Base-by-base conservation (phyloP, 441 rosid species). In the Populus tomentosa region DNA sequence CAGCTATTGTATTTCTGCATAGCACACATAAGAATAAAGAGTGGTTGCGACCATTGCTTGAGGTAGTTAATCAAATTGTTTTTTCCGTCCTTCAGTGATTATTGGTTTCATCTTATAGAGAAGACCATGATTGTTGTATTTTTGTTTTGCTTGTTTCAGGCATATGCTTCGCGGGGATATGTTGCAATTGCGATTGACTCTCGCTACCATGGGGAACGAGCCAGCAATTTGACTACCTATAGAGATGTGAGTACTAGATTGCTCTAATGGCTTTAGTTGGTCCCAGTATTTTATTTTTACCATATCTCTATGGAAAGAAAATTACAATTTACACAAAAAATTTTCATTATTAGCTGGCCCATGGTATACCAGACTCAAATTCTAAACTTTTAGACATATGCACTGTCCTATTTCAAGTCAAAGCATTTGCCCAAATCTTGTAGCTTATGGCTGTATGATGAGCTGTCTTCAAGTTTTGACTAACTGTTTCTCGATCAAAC, bases 31-130 rank as follows among this genome's bases (percentile, higher is more conserved):
- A 89, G 84, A 85, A 88, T 90, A 94, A 96, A 84, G 98, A 94
- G 79, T 94, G 96, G 99, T 53, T 94, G 71, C 87, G 93, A 69
- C 99, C 98, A 6, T 84, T 91, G 95, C 97, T 96, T 79, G 94
- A 92, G 90, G 99, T 94, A 62, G 64, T 65, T 69, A 33, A 14
- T 9, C 46, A 2, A 59, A 30, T 76, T 71, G 61, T n/a, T 75
- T 42, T 33, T 38, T 50, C 26, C 18, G 2, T n/a, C 30, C 2
- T 46, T 36, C 20, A 24, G 32, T 64, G 2, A n/a, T 75, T 30
- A 69, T 38, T 13, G 16, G 40, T 76, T 61, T 70, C 14, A 61
- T 38, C 32, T 72, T 67, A 42, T 72, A 50, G 28, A 40, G 21
- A 69, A 64, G 5, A 32, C 59, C 24, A 8, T 11, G 14, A 28